A percentile compares a stretch with the other conserved stretches of the same genome.
Evolutionary conservation across 495 filamentous ascomycete genomes (phyloP).

Genomic region (Melanomma pulvis-pyrius): DNA sequence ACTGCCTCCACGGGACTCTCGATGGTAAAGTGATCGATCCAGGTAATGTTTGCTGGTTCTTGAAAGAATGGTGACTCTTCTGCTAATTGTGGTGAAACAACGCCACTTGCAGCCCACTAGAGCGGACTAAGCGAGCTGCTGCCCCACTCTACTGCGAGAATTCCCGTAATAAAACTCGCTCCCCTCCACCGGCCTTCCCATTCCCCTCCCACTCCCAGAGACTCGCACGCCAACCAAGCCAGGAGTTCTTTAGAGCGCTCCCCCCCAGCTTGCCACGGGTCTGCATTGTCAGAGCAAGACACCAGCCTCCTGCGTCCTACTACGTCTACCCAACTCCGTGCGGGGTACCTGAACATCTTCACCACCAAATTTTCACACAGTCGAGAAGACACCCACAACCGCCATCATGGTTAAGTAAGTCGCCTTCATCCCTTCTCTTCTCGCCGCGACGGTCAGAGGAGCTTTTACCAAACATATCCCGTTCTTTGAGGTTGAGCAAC

Average conservation of each 20-base stretch:
- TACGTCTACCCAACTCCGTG: conserved; percentile 12
- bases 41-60: too few relatives aligned
- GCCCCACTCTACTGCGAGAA: conserved; percentile 8
- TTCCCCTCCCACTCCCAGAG: conserved; percentile 9
- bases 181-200: background rate
- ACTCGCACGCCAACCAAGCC: conserved; percentile 8
- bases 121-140: conserved; percentile 8
- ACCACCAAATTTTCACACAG: conserved; percentile 34
- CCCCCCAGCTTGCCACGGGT: conserved; percentile 18
- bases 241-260: conserved; percentile 24
- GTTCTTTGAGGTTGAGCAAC: background rate
- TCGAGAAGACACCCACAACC: conserved; percentile 57
- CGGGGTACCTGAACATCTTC: conserved; percentile 33
- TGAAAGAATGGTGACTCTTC: conserved; percentile 21
- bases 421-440: conserved; percentile 7
- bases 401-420: conserved; percentile 99
- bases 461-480: background rate
- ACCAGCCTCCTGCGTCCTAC: conserved; percentile 7
- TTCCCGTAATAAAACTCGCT: conserved; percentile 11
- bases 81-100: background rate
- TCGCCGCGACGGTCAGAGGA: background rate
- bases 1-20: background rate
- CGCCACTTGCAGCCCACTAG: conserved; percentile 1
- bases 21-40: background rate
- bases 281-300: conserved; percentile 27